These are phyloP conservation scores for Termitomyces sp. DNA, from an alignment of 768 basidiomycete species.

Conservation along the genomic window DNA sequence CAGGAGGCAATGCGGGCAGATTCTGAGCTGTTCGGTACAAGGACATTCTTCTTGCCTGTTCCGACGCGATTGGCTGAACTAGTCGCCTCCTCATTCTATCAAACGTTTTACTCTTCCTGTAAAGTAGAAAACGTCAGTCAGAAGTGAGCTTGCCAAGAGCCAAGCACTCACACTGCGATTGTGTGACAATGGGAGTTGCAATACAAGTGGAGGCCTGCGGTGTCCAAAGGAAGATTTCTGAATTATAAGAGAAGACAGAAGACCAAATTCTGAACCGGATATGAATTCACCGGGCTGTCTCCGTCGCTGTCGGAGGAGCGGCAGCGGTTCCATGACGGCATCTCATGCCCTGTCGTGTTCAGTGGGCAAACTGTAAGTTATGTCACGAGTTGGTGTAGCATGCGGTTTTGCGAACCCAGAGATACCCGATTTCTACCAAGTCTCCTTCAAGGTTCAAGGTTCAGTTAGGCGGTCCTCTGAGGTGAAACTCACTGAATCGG, in stretches of 20 bases:
- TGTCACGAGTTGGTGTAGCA: background rate
- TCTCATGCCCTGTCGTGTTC: background rate
- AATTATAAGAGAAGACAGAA: constrained; percentile 8
- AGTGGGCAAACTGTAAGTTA: background rate
- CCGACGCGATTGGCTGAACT: background rate
- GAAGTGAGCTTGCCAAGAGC: background rate
- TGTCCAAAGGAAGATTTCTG: constrained; percentile 1
- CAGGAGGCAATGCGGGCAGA: constrained; percentile 5
- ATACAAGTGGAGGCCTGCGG: background rate
- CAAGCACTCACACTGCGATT: constrained; percentile 1
- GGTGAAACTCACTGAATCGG: background rate
- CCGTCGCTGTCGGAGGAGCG: background rate
- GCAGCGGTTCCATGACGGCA: background rate
- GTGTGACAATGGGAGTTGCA: constrained; percentile 1
- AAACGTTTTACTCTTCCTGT: background rate
- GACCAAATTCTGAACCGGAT: constrained; percentile 3
- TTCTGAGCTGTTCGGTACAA: background rate
- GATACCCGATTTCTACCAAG: too few species aligned
- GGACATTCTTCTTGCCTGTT: background rate
- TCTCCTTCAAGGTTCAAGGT: too few species aligned
- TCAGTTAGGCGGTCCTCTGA: too few species aligned
- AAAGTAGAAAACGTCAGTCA: background rate
- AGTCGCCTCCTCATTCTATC: background rate
- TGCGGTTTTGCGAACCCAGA: too few species aligned
- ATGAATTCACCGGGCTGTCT: constrained; percentile 8